These are phyloP conservation scores for Straminergon stramineum DNA, from an alignment of 225 moss, liverwort and hornwort species.

Conservation along the genomic window DNA sequence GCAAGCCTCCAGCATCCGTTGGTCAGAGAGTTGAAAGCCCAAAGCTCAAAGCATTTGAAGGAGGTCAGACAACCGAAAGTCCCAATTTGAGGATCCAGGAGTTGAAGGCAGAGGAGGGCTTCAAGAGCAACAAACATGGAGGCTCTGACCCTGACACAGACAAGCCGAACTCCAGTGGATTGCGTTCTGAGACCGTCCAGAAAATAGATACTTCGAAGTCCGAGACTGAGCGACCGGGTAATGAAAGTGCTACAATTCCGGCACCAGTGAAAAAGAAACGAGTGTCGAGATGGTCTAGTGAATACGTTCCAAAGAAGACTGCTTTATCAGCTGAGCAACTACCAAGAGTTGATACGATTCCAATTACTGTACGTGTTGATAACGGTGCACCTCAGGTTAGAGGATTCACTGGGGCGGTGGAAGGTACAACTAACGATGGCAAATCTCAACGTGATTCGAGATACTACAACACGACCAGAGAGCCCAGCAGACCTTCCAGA, in stretches of 20 bases:
- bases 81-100: constrained; percentile 12
- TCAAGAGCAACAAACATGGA: neutral
- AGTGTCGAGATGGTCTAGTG: constrained; percentile 28
- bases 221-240: neutral
- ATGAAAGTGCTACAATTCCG: constrained; percentile 4
- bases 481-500: neutral
- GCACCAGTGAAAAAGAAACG: constrained; percentile 32
- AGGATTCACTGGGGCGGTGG: neutral
- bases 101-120: constrained; percentile 8
- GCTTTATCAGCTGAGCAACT: neutral
- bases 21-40: constrained; percentile 3
- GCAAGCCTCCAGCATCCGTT: neutral
- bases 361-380: neutral
- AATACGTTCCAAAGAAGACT: constrained; percentile 6
- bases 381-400: neutral
- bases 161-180: constrained; percentile 8
- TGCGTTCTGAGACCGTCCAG: constrained; percentile 1
- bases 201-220: neutral
- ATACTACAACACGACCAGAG: neutral
- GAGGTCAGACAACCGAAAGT: neutral
- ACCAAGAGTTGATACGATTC: neutral
- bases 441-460: constrained; percentile 3
- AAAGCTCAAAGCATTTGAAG: constrained; percentile 3
- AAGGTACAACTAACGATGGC: neutral
- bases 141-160: neutral